These are phyloP conservation scores for Przewalskia tangutica DNA, from an alignment of 257 asterid species.

Conservation along the genomic window DNA sequence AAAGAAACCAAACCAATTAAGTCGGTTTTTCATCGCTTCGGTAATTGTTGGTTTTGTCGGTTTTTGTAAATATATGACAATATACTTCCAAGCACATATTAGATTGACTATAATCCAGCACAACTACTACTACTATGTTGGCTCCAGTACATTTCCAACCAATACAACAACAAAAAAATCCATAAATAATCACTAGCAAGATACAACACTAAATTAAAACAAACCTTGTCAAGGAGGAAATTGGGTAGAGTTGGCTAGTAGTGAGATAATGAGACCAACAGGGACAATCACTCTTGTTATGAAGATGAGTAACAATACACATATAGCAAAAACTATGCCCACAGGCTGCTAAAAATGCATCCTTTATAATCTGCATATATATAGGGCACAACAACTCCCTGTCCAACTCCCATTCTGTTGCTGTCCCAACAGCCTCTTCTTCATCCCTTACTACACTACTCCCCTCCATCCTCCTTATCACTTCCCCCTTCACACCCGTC, in stretches of 20 bases:
- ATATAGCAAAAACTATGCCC: conserved; percentile 87
- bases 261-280: conserved; percentile 62
- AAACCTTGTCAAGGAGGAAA: conserved; percentile 74
- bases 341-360: conserved; percentile 63
- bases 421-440: neutral
- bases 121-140: neutral
- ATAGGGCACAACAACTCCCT: conserved; percentile 61
- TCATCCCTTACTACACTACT: conserved; percentile 14
- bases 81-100: too few relatives aligned
- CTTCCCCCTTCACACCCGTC: conserved; percentile 6
- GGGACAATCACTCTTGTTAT: conserved; percentile 73
- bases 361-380: conserved; percentile 71
- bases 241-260: conserved; percentile 59
- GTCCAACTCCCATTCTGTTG: conserved; percentile 20
- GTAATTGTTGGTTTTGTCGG: too few relatives aligned
- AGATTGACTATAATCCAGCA: neutral
- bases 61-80: too few relatives aligned
- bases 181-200: neutral
- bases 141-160: neutral
- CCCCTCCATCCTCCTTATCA: neutral
- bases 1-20: too few relatives aligned
- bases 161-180: neutral
- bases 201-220: neutral
- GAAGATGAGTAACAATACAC: conserved; percentile 79
- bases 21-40: too few relatives aligned